Conservation (phyloP, 176 grass and related monocot species). For the Urochloa ruziziensis region DNA sequence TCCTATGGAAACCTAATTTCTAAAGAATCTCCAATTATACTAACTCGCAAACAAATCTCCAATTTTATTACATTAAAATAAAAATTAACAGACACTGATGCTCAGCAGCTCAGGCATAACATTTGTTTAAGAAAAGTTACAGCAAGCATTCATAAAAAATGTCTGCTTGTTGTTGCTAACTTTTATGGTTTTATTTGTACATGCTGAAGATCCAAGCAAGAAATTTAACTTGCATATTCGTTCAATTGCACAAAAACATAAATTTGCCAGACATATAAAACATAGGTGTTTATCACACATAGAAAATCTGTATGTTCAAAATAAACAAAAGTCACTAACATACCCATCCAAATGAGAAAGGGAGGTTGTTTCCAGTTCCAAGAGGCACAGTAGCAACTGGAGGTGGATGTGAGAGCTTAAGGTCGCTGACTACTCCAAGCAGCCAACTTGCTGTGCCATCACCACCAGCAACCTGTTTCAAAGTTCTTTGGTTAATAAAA, state of each 20-base stretch:
- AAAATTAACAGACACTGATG: not conserved
- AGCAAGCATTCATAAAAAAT: not conserved
- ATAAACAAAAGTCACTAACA: not conserved
- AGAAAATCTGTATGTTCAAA: not conserved
- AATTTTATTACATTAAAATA: not conserved
- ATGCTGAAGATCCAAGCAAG: not conserved
- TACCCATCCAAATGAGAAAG: conserved; percentile 99
- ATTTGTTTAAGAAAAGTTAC: not conserved
- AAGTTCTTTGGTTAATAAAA: conserved; percentile 16
- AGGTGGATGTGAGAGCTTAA: conserved; percentile 74
- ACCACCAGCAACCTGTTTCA: conserved; percentile 90
- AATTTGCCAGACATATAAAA: not conserved
- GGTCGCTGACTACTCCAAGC: conserved; percentile 93
- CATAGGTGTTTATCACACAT: not conserved
- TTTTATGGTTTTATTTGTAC: not conserved
- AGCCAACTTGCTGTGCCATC: conserved; percentile 99
- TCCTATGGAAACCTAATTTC: not conserved
- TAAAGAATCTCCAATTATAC: not conserved
- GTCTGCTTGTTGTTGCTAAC: not conserved
- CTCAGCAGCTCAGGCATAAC: not conserved
- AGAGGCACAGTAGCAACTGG: conserved; percentile 94
- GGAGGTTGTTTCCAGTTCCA: conserved; percentile 96
- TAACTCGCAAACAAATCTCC: not conserved
- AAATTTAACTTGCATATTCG: not conserved
- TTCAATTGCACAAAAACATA: too few relatives aligned